A percentile compares a stretch with the other conserved stretches of the same genome.
phyloP scores from a whole-genome alignment of 2,329 filamentous ascomycete genomes.

The Cercospora janseana region DNA sequence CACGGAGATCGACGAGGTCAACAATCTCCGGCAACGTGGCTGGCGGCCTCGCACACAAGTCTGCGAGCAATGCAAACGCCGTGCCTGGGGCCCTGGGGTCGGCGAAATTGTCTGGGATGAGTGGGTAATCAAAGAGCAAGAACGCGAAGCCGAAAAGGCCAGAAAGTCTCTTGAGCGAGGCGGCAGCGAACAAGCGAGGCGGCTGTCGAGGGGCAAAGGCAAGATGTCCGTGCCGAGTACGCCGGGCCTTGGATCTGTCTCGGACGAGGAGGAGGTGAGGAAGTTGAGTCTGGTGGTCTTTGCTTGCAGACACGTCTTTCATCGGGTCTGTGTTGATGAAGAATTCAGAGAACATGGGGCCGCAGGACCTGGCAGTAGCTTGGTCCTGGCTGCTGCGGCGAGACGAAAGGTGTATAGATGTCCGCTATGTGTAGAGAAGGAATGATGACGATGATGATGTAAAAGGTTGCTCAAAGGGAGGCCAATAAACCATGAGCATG shows the following conservation, averaged over 20 bases:
- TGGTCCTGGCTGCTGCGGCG: background rate
- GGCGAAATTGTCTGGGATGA: conserved; percentile 73
- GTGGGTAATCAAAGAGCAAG: conserved; percentile 65
- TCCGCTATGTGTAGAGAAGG: conserved; percentile 35
- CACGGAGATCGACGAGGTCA: conserved; percentile 72
- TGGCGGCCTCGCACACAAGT: conserved; percentile 85
- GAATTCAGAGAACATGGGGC: conserved; percentile 26
- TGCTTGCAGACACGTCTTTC: conserved; percentile 69
- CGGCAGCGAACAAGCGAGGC: conserved; percentile 38
- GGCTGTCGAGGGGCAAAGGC: conserved; percentile 55
- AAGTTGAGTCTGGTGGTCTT: conserved; percentile 59
- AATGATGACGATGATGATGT: background rate
- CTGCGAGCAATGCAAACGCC: conserved; percentile 79
- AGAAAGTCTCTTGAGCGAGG: conserved; percentile 42
- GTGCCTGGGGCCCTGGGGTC: conserved; percentile 86
- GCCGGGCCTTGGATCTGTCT: conserved; percentile 37
- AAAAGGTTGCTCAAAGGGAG: too few relatives aligned
- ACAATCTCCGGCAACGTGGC: conserved; percentile 72
- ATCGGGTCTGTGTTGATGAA: conserved; percentile 64
- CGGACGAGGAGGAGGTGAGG: conserved; percentile 45
- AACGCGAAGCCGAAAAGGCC: conserved; percentile 44
- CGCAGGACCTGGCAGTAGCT: background rate
- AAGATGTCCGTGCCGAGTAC: conserved; percentile 46
- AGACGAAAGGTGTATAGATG: conserved; percentile 33
- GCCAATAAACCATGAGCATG: too few relatives aligned